Evolutionary conservation across 2,329 filamentous ascomycete species (phyloP), one percentile per base, ranked within the genome.

Genomic region (Fusarium sp.): DNA sequence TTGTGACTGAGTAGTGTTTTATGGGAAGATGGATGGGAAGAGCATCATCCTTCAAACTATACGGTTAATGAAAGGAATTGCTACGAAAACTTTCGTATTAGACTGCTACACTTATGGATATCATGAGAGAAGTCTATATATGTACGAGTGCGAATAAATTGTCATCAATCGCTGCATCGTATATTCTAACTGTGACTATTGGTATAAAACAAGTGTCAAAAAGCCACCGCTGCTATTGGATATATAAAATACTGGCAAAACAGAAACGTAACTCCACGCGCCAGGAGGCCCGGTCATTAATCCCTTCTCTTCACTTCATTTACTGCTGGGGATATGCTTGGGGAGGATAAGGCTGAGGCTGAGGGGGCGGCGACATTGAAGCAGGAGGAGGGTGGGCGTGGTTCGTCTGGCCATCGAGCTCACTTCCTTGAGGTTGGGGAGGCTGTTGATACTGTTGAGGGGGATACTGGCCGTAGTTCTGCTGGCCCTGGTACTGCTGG

Each of bases 401-500:
- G 23, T 64, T 53, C 25, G 46, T 71, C 49, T 75, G 72, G 2
- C 65, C 68, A n/a, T 69, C 59, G 1, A 75, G 54, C 42, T 75
- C 73, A 19, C 67, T 75, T 61, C 64, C 50, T 4, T 72, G 67
- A 13, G 58, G 53, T 50, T 67, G 67, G 10, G 71, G 59, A 19
- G 73, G 67, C 49, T 77, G 77, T 43, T 75, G 70, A 15, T 69
- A 67, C 49, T 68, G 73, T 47, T 77, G 79, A 5, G 71, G 69
- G 18, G 75, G 69, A 9, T 77, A 76, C 23, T 78, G 78, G 33
- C 50, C 67, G 8, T 69, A 62, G 58, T 61, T 69, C 44, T 72
- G 76, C 56, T 72, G 70, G 0, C 60, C 60, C 4, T 74, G 67
- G 49, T 62, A 72, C 18, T 70, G 69, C 42, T 77, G 76, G 0